Evolutionary conservation across 371 early-diverging fungal genomes (phyloP).

Genomic region (Saksenaea vasiformis): DNA sequence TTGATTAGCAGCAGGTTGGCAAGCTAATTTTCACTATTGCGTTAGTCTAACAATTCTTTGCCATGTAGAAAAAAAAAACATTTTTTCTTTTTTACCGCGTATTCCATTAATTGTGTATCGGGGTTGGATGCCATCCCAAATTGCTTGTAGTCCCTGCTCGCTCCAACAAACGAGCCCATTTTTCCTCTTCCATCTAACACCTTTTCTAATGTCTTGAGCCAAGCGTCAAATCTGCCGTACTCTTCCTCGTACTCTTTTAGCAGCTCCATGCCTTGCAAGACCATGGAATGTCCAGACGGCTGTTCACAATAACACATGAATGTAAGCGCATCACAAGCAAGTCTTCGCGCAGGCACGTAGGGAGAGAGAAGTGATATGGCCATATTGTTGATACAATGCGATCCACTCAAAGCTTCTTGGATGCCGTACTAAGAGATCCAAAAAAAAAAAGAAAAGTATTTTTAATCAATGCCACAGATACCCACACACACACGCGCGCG

Average conservation of each 20-base stretch:
- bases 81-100: constrained; percentile 47
- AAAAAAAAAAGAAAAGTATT: neutral
- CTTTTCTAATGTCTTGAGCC: constrained; percentile 70
- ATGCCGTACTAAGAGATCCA: constrained; percentile 27
- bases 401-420: constrained; percentile 28
- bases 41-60: neutral
- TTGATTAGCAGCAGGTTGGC: constrained; percentile 83
- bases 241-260: constrained; percentile 44
- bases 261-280: constrained; percentile 49
- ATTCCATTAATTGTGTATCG: constrained; percentile 76
- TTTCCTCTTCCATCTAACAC: constrained; percentile 78
- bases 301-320: constrained; percentile 80
- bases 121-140: constrained; percentile 57
- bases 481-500: too few relatives aligned
- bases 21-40: constrained; percentile 36
- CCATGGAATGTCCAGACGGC: constrained; percentile 59
- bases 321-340: constrained; percentile 80
- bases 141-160: constrained; percentile 62
- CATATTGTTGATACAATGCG: constrained; percentile 64
- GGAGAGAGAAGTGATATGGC: constrained; percentile 76
- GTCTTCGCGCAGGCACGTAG: constrained; percentile 65
- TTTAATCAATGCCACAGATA: too few relatives aligned
- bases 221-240: constrained; percentile 69
- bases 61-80: neutral
- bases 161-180: constrained; percentile 77